Percentiles rank a stretch among this genome's conserved stretches.
Conservation (phyloP, 2,329 filamentous ascomycete genomes). For the Fusarium subglutinans region DNA sequence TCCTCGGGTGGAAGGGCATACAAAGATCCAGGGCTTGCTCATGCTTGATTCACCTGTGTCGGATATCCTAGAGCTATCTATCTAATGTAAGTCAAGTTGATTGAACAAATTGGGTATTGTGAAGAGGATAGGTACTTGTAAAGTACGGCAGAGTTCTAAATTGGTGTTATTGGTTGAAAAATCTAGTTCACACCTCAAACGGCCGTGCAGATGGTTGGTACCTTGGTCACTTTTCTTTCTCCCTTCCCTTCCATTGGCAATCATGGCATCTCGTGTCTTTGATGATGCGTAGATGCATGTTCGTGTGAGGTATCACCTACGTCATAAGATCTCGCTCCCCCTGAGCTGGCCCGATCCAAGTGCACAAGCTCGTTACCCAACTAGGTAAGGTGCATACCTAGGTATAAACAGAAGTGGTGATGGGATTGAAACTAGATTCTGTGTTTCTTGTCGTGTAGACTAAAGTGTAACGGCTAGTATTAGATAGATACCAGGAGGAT, state of each 20-base stretch:
- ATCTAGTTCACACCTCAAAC: not conserved
- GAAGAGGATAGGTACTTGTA: not conserved
- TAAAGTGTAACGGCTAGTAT: not conserved
- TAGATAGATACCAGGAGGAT: not conserved
- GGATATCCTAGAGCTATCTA: not conserved
- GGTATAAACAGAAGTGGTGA: constrained; percentile 1
- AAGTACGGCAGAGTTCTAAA: not conserved
- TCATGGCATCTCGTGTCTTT: constrained; percentile 8
- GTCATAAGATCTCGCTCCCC: constrained; percentile 27
- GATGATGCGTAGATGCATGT: constrained; percentile 35
- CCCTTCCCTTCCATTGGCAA: not conserved
- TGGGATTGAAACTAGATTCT: not conserved
- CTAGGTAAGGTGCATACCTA: not conserved
- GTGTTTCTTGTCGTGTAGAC: not conserved
- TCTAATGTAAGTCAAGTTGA: not conserved
- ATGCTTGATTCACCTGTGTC: constrained; percentile 37
- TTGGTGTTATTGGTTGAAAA: not conserved
- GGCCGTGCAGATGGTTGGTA: not conserved
- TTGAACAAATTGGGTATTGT: not conserved
- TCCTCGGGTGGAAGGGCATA: constrained; percentile 59
- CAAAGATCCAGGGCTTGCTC: constrained; percentile 61
- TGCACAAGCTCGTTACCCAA: constrained; percentile 1
- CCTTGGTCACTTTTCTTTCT: not conserved
- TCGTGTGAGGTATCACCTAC: constrained; percentile 2
- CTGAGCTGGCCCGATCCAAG: constrained; percentile 8